Evolutionary conservation across 1,284 basidiomycete species (phyloP), one percentile per base, ranked within the genome.

Genomic region (Ceratobasidium theobromae): DNA sequence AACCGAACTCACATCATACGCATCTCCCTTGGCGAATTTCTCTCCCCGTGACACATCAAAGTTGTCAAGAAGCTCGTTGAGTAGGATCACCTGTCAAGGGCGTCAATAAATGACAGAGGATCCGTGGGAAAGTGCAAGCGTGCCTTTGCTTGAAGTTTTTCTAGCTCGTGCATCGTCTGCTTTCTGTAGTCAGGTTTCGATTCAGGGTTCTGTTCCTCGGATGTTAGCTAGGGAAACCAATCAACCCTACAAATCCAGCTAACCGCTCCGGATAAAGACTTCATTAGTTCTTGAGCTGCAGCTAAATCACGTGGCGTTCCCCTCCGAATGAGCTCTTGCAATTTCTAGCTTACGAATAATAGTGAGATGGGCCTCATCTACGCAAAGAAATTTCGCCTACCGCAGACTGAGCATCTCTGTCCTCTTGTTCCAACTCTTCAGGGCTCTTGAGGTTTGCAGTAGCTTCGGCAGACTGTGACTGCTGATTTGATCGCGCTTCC

Each of bases 211-310:
- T 82, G 58, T 25, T 14, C 43, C 9, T 6, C 9, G 18, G n/a
- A 30, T 9, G 54, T 38, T 14, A 27, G 33, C 46, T 21, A 11
- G 27, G 9, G 18, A n/a, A 18, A 21, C 53, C 41, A 28, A 53
- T 5, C 53, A 12, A 46, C 18, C 11, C 30, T 57, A 23, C 51
- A 54, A 35, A 12, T 23, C 23, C 32, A 12, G 75, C 79, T 70
- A 67, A 81, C 81, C 1, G 96, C 96, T 30, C 96, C 97, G 0
- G 95, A 90, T 62, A 99, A 85, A 1, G 88, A 80, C 77, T 98
- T 98, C 95, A 99, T 99, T 48, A 99, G 82, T 73, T 99, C 96
- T 74, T 99, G 96, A 1, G 97, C 97, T 9, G 91, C 93, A 0
- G 91, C 92, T 4, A 99, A 83, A 76, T 99, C 97, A 68, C 93